These are phyloP conservation scores for Aureobasidium mangrovei DNA, from an alignment of 2,329 filamentous ascomycete genomes.

Conservation along the genomic window DNA sequence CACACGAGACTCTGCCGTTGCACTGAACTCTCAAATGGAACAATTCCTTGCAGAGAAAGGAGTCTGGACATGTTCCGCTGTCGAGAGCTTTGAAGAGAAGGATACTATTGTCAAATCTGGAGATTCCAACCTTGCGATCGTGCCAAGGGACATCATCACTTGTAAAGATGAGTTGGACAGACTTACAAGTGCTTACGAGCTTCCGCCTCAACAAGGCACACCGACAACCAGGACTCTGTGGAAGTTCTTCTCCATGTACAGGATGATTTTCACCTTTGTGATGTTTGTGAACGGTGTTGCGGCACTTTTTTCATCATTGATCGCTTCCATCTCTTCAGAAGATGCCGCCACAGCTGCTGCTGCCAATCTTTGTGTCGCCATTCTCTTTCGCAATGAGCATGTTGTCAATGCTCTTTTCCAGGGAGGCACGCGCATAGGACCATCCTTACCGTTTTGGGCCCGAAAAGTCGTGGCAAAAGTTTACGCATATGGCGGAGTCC, in stretches of 20 bases:
- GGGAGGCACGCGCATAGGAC: constrained; percentile 26
- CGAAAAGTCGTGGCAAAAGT: constrained; percentile 32
- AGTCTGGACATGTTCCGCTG: too few species aligned
- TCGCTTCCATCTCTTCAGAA: constrained; percentile 17
- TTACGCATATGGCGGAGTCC: constrained; percentile 35
- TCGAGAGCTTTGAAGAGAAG: too few species aligned
- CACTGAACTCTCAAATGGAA: too few species aligned
- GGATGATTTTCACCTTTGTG: constrained; percentile 23
- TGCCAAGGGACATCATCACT: constrained; percentile 15
- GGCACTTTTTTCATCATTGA: background rate
- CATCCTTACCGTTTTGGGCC: constrained; percentile 26
- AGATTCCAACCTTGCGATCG: too few species aligned
- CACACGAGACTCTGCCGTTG: too few species aligned
- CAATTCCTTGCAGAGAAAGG: too few species aligned
- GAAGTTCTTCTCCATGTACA: constrained; percentile 27
- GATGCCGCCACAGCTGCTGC: constrained; percentile 27
- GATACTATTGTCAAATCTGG: too few species aligned
- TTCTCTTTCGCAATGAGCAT: constrained; percentile 33
- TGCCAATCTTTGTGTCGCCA: constrained; percentile 28
- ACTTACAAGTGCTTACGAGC: constrained; percentile 19
- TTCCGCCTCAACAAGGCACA: constrained; percentile 14
- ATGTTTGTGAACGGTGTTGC: constrained; percentile 23
- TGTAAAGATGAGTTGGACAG: constrained; percentile 19
- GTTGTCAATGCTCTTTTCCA: constrained; percentile 33
- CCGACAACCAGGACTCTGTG: constrained; percentile 12